A percentile compares a stretch with the other conserved stretches of the same genome.
phyloP scores from a whole-genome alignment of 2,329 filamentous ascomycete genomes.

The Arachnopeziza araneosa region DNA sequence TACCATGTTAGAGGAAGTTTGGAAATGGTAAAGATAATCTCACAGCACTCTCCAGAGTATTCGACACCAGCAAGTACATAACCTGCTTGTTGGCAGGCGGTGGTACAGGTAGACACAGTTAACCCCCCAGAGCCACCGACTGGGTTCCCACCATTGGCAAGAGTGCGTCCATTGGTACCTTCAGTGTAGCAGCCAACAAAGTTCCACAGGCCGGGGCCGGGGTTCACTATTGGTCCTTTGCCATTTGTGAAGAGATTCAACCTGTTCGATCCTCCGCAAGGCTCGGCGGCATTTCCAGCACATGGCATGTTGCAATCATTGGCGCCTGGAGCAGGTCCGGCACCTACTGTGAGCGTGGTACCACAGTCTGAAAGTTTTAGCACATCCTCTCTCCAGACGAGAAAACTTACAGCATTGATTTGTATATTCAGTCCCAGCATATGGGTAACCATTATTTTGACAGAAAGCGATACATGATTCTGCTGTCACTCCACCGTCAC shows the following conservation, averaged over 20 bases:
- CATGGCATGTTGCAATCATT: neutral
- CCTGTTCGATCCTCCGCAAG: neutral
- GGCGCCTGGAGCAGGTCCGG: neutral
- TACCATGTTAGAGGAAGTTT: neutral
- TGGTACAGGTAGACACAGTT: neutral
- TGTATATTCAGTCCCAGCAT: constrained; percentile 21
- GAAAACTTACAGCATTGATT: constrained; percentile 20
- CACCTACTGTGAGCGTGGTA: neutral
- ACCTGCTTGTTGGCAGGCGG: neutral
- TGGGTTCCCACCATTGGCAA: neutral
- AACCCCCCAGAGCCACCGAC: neutral
- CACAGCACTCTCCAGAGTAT: neutral
- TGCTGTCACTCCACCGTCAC: constrained; percentile 14
- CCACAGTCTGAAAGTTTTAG: neutral
- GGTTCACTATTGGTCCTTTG: constrained; percentile 11
- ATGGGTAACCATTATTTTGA: constrained; percentile 15
- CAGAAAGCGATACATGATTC: constrained; percentile 20
- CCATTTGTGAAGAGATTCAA: constrained; percentile 13
- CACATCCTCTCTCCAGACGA: neutral
- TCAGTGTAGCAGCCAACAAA: constrained; percentile 17
- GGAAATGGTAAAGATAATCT: neutral
- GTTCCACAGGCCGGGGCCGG: constrained; percentile 9
- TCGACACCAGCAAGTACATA: neutral
- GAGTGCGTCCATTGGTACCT: neutral
- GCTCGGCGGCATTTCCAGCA: neutral